Conservation (phyloP, 176 grass and related monocot genomes). For the Cocos nucifera region DNA sequence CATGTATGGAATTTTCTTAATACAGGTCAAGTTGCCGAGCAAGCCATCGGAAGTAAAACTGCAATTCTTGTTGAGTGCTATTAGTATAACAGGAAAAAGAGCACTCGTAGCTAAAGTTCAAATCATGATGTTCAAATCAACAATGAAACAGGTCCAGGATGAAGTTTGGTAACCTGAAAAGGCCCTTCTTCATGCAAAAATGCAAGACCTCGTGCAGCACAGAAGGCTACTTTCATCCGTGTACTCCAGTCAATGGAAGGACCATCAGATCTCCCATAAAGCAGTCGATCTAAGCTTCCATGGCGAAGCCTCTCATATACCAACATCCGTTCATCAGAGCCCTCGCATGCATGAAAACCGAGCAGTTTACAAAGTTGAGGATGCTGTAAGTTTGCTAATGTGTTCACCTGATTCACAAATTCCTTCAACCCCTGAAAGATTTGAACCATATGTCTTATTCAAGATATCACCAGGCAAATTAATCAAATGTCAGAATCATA, state of each 20-base stretch:
- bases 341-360: conserved; percentile 63
- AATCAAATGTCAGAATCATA: too few relatives aligned
- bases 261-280: conserved; percentile 70
- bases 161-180: conserved; percentile 57
- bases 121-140: too few relatives aligned
- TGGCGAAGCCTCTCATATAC: conserved; percentile 81
- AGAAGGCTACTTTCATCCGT: conserved; percentile 76
- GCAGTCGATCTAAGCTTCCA: conserved; percentile 71
- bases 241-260: conserved; percentile 81
- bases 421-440: conserved; percentile 75
- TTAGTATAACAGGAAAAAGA: too few relatives aligned
- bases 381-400: conserved; percentile 57
- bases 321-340: conserved; percentile 71
- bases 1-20: too few relatives aligned
- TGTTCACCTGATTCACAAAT: conserved; percentile 68
- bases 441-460: conserved; percentile 4
- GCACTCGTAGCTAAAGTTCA: too few relatives aligned
- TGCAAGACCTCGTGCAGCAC: conserved; percentile 75
- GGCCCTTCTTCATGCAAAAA: conserved; percentile 98
- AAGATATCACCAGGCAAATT: too few relatives aligned
- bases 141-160: conserved; percentile 1
- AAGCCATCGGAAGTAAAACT: too few relatives aligned
- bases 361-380: conserved; percentile 86
- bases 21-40: too few relatives aligned
- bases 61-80: too few relatives aligned